phyloP scores from a whole-genome alignment of 208 protist species.

The Leishmania braziliensis region DNA sequence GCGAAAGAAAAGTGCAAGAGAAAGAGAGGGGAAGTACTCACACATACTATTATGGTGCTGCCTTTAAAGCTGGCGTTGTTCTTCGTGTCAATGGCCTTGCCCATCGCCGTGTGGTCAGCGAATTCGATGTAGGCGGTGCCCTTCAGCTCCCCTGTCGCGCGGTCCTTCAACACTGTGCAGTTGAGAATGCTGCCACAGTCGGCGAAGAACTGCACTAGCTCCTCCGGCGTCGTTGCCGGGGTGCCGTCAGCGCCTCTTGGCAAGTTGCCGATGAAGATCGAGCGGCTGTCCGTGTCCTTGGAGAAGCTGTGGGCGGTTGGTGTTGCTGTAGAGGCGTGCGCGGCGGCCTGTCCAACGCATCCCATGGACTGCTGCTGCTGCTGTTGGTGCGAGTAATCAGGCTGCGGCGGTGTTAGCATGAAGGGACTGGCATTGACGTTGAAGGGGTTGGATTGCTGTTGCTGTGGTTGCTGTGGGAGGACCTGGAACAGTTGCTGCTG shows the following conservation, averaged over 20 bases:
- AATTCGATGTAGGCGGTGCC: conserved; percentile 91
- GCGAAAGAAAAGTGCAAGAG: conserved; percentile 4
- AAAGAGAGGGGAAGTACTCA: conserved; percentile 28
- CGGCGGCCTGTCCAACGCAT: neutral
- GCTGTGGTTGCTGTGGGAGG: conserved; percentile 26
- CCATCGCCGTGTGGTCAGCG: conserved; percentile 74
- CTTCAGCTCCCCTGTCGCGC: conserved; percentile 76
- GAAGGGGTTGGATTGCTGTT: conserved; percentile 19
- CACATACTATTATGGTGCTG: conserved; percentile 89
- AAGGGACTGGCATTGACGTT: conserved; percentile 28
- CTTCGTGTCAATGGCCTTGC: conserved; percentile 83
- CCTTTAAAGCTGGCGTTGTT: conserved; percentile 88
- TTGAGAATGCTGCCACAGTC: conserved; percentile 84
- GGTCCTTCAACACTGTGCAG: conserved; percentile 83
- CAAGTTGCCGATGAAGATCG: conserved; percentile 84
- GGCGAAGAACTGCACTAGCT: conserved; percentile 79
- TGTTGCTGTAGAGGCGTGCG: neutral
- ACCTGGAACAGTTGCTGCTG: conserved; percentile 30
- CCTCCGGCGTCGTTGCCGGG: conserved; percentile 73
- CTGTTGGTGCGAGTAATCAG: conserved; percentile 19
- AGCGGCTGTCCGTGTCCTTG: conserved; percentile 85
- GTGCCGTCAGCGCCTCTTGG: conserved; percentile 69
- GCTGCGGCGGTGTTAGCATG: conserved; percentile 18
- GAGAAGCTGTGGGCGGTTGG: conserved; percentile 54
- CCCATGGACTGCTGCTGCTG: conserved; percentile 16